Conservation (phyloP, 2,329 filamentous ascomycete genomes). For the Calonectria fujianensis region DNA sequence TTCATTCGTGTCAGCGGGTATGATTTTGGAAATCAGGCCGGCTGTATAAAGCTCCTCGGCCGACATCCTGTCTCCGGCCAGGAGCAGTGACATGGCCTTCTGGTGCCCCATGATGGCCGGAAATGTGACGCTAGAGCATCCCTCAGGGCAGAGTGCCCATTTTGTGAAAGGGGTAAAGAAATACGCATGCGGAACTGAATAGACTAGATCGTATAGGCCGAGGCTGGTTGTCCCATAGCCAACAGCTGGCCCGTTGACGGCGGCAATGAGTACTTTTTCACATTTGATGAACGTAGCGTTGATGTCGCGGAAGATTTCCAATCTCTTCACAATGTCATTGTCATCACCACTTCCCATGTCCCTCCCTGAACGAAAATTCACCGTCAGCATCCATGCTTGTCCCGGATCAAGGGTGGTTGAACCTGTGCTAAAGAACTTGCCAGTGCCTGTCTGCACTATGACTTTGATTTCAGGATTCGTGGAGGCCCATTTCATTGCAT, state of each 20-base stretch:
- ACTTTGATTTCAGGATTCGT: neutral
- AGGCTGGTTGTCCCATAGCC: constrained; percentile 7
- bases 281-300: constrained; percentile 19
- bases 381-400: neutral
- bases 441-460: constrained; percentile 1
- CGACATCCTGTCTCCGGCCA: neutral
- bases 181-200: neutral
- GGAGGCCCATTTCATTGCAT: constrained; percentile 1
- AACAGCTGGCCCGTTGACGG: constrained; percentile 2
- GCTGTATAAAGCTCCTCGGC: neutral
- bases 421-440: constrained; percentile 18
- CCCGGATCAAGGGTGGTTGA: no score
- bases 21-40: neutral
- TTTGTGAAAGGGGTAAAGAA: neutral
- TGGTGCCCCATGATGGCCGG: constrained; percentile 4
- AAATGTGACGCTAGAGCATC: constrained; percentile 9
- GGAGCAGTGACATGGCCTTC: constrained; percentile 4
- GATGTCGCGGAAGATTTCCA: constrained; percentile 3
- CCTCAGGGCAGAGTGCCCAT: constrained; percentile 4
- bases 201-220: constrained; percentile 6
- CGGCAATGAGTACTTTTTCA: constrained; percentile 7
- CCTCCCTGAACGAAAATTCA: neutral
- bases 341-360: neutral
- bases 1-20: neutral
- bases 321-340: neutral